These are phyloP conservation scores for Taxillus chinensis DNA, from an alignment of 164 flowering plant genomes.

Conservation along the genomic window DNA sequence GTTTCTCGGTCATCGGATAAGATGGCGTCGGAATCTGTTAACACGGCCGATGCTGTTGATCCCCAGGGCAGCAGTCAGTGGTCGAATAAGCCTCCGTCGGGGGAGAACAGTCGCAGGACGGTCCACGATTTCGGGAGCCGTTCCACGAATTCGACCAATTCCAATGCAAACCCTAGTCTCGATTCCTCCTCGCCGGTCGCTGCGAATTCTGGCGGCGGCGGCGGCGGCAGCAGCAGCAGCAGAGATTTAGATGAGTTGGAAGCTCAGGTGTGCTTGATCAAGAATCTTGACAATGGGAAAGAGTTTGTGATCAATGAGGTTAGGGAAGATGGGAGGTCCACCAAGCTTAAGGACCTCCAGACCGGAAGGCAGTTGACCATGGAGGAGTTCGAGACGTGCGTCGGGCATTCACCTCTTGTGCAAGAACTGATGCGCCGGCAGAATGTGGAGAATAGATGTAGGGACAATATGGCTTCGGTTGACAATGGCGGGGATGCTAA, in stretches of 20 bases:
- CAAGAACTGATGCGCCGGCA: slow-evolving; percentile 95
- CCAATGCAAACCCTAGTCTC: slow-evolving; percentile 4
- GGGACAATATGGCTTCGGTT: slow-evolving; percentile 19
- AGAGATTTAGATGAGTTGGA: slow-evolving; percentile 22
- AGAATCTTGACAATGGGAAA: slow-evolving; percentile 87
- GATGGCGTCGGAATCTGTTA: slow-evolving; percentile 15
- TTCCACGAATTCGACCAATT: neutral
- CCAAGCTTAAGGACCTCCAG: slow-evolving; percentile 77
- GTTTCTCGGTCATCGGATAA: slow-evolving; percentile 14
- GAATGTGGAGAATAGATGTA: slow-evolving; percentile 61
- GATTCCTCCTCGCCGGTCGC: slow-evolving; percentile 8
- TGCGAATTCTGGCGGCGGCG: slow-evolving; percentile 13
- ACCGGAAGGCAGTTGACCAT: slow-evolving; percentile 85
- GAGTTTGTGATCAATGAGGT: slow-evolving; percentile 93
- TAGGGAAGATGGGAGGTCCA: slow-evolving; percentile 79
- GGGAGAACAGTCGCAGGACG: slow-evolving; percentile 21
- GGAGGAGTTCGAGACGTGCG: slow-evolving; percentile 91
- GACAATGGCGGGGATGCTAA: slow-evolving; percentile 22
- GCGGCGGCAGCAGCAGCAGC: slow-evolving; percentile 12
- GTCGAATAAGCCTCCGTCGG: slow-evolving; percentile 44
- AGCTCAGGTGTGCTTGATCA: slow-evolving; percentile 49
- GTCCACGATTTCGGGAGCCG: slow-evolving; percentile 18
- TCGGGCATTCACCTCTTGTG: slow-evolving; percentile 94
- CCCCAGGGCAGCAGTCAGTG: slow-evolving; percentile 18
- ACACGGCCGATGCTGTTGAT: slow-evolving; percentile 16